Evolutionary conservation across 352 stramenopile genomes (phyloP).

Genomic region (Phytophthora agathidicida): DNA sequence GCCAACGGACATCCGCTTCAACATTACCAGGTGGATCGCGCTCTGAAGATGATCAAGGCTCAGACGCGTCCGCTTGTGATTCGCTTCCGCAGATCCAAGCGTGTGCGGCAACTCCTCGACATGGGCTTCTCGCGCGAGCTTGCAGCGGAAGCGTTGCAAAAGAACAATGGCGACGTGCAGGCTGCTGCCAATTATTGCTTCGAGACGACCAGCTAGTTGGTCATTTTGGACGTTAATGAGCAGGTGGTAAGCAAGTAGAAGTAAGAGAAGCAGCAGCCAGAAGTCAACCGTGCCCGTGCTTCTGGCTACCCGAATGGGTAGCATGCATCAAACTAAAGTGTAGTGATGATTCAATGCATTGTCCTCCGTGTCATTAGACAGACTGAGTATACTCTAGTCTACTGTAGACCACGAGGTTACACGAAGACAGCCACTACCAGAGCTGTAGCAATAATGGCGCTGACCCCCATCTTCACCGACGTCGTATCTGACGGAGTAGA

Average conservation of each 20-base stretch:
- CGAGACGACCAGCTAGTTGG: constrained; percentile 40
- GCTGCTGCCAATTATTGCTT: constrained; percentile 74
- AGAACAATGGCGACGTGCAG: constrained; percentile 64
- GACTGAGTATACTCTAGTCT: too few species aligned
- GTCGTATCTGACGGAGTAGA: constrained; percentile 8
- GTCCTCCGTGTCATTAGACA: neutral
- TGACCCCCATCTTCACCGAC: constrained; percentile 18
- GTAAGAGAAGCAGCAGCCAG: constrained; percentile 9
- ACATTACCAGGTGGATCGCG: constrained; percentile 83
- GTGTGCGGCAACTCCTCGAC: constrained; percentile 69
- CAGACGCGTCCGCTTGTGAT: constrained; percentile 80
- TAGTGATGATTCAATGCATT: constrained; percentile 20
- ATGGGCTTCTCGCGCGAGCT: constrained; percentile 74
- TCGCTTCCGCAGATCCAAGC: constrained; percentile 72
- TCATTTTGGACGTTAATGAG: neutral
- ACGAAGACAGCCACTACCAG: constrained; percentile 39
- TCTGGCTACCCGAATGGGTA: neutral
- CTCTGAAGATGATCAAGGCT: constrained; percentile 87
- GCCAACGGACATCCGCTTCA: constrained; percentile 83
- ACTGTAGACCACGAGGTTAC: constrained; percentile 12
- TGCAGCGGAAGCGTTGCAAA: constrained; percentile 53
- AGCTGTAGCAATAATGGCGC: constrained; percentile 12
- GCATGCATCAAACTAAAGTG: constrained; percentile 2
- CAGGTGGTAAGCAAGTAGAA: constrained; percentile 12
- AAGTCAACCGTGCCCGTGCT: neutral